phyloP scores from a whole-genome alignment of 768 basidiomycete species.

The Mycena metata region DNA sequence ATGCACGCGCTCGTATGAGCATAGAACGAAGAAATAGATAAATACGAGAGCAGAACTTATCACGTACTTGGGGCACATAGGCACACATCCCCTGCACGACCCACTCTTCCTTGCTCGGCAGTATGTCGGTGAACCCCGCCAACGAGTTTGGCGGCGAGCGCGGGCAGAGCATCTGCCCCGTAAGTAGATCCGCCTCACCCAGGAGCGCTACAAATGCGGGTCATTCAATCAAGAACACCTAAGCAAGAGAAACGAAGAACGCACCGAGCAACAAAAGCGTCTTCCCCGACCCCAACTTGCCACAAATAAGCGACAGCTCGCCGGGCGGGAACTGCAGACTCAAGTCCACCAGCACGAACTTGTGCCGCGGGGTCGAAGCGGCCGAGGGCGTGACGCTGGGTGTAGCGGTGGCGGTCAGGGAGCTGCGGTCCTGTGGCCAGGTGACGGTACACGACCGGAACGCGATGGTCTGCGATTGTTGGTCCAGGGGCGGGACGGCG shows the following conservation, averaged over 20 bases:
- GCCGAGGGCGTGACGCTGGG: constrained; percentile 59
- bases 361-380: constrained; percentile 79
- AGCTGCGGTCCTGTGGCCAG: constrained; percentile 86
- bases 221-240: not conserved
- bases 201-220: constrained; percentile 68
- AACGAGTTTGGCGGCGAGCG: constrained; percentile 87
- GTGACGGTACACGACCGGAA: constrained; percentile 90
- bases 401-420: constrained; percentile 52
- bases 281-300: constrained; percentile 92
- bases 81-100: constrained; percentile 83
- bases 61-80: constrained; percentile 82
- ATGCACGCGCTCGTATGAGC: constrained; percentile 3
- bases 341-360: constrained; percentile 87
- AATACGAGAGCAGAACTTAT: not conserved
- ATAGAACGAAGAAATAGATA: constrained; percentile 52
- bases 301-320: constrained; percentile 87
- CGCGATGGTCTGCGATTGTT: constrained; percentile 72
- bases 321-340: constrained; percentile 83
- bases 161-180: constrained; percentile 87
- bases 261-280: constrained; percentile 82
- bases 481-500: constrained; percentile 67
- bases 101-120: constrained; percentile 73
- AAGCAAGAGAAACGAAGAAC: not conserved
- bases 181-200: constrained; percentile 88
- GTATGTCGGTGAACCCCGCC: constrained; percentile 65